Evolutionary conservation across 192 early-diverging fungal species (phyloP).

Genomic region (Podochytrium sp.): DNA sequence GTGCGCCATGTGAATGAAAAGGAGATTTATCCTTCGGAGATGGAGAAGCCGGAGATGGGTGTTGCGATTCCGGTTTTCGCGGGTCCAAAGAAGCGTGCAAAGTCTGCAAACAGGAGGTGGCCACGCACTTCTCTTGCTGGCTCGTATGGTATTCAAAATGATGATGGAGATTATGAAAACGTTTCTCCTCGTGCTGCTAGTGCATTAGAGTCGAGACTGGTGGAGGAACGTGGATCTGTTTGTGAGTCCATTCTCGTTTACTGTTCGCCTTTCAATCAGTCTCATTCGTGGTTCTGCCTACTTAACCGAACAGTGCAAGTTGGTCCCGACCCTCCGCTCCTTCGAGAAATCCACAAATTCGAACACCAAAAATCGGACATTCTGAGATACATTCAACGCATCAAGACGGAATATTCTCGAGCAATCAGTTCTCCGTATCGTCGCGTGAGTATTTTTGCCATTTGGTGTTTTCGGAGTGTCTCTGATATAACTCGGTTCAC

Average conservation of each 20-base stretch:
- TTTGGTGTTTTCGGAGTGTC: too few species aligned
- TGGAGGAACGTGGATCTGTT: too few species aligned
- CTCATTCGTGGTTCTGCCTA: too few species aligned
- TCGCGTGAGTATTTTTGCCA: neutral
- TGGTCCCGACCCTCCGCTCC: neutral
- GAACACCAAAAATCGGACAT: conserved; percentile 12
- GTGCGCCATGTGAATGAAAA: neutral
- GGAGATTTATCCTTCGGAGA: neutral
- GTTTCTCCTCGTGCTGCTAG: too few species aligned
- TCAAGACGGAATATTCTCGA: neutral
- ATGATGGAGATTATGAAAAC: too few species aligned
- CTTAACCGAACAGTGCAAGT: neutral
- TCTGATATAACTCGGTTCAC: neutral
- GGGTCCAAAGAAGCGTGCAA: neutral
- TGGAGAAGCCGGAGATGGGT: neutral
- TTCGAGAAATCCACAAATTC: neutral
- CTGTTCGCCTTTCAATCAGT: too few species aligned
- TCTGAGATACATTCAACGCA: neutral
- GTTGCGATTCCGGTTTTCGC: neutral
- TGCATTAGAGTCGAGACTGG: too few species aligned
- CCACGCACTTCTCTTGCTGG: too few species aligned
- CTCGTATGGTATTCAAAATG: too few species aligned
- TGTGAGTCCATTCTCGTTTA: too few species aligned
- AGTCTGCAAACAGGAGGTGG: neutral
- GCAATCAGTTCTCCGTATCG: neutral